Conservation (phyloP, 352 stramenopile species). For the Peronospora belbahrii region DNA sequence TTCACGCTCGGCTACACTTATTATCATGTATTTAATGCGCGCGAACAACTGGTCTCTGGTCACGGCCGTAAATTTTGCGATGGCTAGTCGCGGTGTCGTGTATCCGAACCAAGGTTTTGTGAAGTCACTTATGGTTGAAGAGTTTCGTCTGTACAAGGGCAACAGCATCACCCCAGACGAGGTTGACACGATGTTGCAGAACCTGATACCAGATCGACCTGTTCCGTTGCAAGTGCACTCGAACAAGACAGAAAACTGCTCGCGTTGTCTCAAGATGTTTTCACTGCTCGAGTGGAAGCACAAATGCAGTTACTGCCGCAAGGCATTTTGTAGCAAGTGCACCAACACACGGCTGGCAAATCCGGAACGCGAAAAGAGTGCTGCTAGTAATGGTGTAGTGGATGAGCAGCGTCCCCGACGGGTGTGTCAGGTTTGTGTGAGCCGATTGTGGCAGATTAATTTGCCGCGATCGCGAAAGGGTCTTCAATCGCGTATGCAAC, state of each 20-base stretch:
- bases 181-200: conserved; percentile 63
- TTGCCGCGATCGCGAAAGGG: conserved; percentile 61
- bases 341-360: conserved; percentile 63
- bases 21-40: conserved; percentile 86
- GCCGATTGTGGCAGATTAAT: conserved; percentile 74
- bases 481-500: conserved; percentile 31
- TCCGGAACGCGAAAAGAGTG: conserved; percentile 49
- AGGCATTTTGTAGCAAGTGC: conserved; percentile 79
- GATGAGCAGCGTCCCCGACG: conserved; percentile 51
- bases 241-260: conserved; percentile 60
- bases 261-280: conserved; percentile 66
- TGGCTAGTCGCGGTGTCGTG: conserved; percentile 66
- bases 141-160: conserved; percentile 70
- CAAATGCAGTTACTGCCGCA: conserved; percentile 73
- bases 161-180: conserved; percentile 66
- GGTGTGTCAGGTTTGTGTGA: conserved; percentile 71
- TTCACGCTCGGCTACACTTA: conserved; percentile 69
- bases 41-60: conserved; percentile 77
- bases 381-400: conserved; percentile 27
- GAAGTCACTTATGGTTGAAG: conserved; percentile 62
- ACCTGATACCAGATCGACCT: conserved; percentile 64
- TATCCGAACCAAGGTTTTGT: conserved; percentile 83
- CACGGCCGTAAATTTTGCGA: conserved; percentile 72
- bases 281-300: conserved; percentile 80
- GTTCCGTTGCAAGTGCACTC: conserved; percentile 57